Evolutionary conservation across 23 red algal species (phyloP).

Genomic region (Pyropia haitanensis): DNA sequence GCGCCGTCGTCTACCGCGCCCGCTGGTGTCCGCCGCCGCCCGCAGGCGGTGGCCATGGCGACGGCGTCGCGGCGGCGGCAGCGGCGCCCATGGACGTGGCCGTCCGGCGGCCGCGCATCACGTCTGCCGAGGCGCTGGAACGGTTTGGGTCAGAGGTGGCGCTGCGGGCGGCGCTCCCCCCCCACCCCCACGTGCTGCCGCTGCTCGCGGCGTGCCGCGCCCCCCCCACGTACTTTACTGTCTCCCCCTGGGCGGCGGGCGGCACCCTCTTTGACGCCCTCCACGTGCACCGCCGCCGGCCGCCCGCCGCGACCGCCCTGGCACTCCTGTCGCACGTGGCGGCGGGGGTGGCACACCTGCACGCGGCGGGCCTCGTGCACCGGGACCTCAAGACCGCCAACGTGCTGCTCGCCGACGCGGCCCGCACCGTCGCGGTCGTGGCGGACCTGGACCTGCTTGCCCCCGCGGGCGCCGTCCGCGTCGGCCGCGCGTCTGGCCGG

Average conservation of each 20-base stretch:
- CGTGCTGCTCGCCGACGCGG: slow-evolving; percentile 51
- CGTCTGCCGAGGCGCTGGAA: slow-evolving; percentile 59
- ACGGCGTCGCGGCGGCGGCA: too few species aligned
- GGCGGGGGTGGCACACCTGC: slow-evolving; percentile 61
- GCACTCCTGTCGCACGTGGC: slow-evolving; percentile 12
- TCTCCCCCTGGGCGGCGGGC: slow-evolving; percentile 64
- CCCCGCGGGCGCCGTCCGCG: slow-evolving; percentile 21
- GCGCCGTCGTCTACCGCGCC: too few species aligned
- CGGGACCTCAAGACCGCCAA: slow-evolving; percentile 95
- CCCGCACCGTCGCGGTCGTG: slow-evolving; percentile 39
- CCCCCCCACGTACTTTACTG: slow-evolving; percentile 69
- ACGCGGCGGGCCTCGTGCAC: slow-evolving; percentile 74
- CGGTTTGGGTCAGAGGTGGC: slow-evolving; percentile 82
- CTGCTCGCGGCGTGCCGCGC: slow-evolving; percentile 66
- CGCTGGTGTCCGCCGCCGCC: too few species aligned
- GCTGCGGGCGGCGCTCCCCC: slow-evolving; percentile 37
- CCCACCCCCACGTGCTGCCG: slow-evolving; percentile 59
- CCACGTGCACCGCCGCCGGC: slow-evolving; percentile 12
- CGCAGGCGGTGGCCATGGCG: too few species aligned
- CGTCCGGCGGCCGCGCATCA: slow-evolving; percentile 72
- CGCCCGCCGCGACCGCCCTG: slow-evolving; percentile 4
- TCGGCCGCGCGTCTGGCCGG: slow-evolving; percentile 34
- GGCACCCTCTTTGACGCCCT: slow-evolving; percentile 84
- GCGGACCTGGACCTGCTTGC: slow-evolving; percentile 82
- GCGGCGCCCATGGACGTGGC: slow-evolving; percentile 25